Evolutionary conservation across 2,329 filamentous ascomycete genomes (phyloP).

Genomic region (Botryotinia narcissicola): DNA sequence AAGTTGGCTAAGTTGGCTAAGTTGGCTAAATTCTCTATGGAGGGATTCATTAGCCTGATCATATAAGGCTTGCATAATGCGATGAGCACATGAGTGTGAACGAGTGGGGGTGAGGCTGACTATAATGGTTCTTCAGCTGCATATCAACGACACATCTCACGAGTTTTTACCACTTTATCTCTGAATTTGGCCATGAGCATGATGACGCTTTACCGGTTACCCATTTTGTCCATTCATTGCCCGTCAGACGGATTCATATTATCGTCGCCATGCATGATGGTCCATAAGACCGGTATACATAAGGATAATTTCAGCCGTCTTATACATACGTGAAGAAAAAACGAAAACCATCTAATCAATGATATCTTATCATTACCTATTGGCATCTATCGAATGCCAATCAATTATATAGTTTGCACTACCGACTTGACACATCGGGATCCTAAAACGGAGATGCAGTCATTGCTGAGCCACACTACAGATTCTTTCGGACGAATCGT

Average conservation of each 20-base stretch:
- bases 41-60: conserved; percentile 4
- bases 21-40: not conserved
- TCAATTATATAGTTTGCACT: conserved; percentile 1
- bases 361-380: conserved; percentile 2
- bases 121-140: conserved; percentile 13
- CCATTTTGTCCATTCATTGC: not conserved
- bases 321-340: not conserved
- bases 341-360: not conserved
- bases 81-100: conserved; percentile 10
- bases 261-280: not conserved
- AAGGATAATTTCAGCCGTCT: not conserved
- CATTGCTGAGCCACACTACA: conserved; percentile 11
- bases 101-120: conserved; percentile 18
- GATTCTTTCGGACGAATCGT: not conserved
- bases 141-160: conserved; percentile 13
- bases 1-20: not conserved
- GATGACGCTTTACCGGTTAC: conserved; percentile 1
- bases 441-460: not conserved
- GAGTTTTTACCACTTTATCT: conserved; percentile 1
- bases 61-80: conserved; percentile 13
- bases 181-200: conserved; percentile 5
- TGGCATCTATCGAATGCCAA: not conserved
- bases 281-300: not conserved
- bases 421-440: not conserved
- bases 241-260: conserved; percentile 4